Conservation (phyloP, 73 alveolate species). For the Symbiodinium natans region DNA sequence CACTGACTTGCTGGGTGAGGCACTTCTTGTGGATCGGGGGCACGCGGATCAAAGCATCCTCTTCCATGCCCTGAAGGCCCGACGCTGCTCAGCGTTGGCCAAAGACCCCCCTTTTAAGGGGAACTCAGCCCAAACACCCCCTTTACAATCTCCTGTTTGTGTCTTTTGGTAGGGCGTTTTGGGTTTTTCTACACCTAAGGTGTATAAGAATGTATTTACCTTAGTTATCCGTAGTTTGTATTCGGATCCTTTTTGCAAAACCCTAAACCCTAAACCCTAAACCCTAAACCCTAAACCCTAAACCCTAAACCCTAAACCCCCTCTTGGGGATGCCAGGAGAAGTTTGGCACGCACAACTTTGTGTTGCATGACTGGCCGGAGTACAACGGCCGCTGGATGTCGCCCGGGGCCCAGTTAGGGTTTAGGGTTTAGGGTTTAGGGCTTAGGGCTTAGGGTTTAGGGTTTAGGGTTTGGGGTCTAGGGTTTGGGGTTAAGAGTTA, state of each 20-base stretch:
- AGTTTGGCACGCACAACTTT: constrained; percentile 85
- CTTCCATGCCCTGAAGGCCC: constrained; percentile 60
- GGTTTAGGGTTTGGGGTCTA: no score
- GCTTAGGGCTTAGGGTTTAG: no score
- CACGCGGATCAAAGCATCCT: constrained; percentile 75
- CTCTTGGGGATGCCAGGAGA: constrained; percentile 26
- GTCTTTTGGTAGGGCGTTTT: not conserved
- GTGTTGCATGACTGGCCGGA: constrained; percentile 86
- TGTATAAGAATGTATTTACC: no score
- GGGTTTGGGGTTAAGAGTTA: no score
- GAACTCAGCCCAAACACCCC: not conserved
- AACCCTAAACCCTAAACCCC: not conserved
- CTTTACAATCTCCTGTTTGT: not conserved
- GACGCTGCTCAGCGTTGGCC: not conserved
- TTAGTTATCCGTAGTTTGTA: no score
- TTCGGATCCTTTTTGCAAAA: no score
- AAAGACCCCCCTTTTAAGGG: not conserved
- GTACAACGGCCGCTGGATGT: constrained; percentile 90
- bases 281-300: no score
- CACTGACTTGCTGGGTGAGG: constrained; percentile 24
- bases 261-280: no score
- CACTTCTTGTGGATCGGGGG: constrained; percentile 60
- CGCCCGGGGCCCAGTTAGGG: not conserved
- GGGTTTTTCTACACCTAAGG: no score
- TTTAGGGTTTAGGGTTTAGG: not conserved